Evolutionary conservation across 768 basidiomycete genomes (phyloP), one percentile per base, ranked within the genome.

Genomic region (Amanita fuliginea): DNA sequence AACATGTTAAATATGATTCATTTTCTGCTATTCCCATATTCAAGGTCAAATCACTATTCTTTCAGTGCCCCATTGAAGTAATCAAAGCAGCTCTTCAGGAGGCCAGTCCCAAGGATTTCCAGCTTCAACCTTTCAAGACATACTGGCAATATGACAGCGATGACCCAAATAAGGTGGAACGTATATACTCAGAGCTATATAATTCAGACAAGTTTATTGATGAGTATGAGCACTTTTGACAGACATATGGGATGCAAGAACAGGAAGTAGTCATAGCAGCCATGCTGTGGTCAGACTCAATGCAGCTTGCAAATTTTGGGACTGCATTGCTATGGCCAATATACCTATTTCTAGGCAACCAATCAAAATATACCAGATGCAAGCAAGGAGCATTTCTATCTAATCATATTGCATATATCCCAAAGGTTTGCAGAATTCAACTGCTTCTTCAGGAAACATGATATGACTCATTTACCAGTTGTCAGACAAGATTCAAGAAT

Each of bases 341-440:
- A 2, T 44, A 44, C 9, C 9, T 44, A 0, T 28, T 21, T n/a
- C 42, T 44, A 2, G 42, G 42, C 5, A 44, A 44, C 9, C 42
- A 13, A 28, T 21, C 42, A 44, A 44, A 44, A 37, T 26, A 28
- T 9, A 13, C 6, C 35, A 41, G 19, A 48, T 55, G 18, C 46
- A 54, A 8, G 16, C 52, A 1, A 51, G 39, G 14, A 50, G 47
- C 34, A 33, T 45, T 24, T 33, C 46, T 6, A 14, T 51, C 24
- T 1, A 51, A 54, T 37, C 70, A 71, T 49, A 8, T 73, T 3
- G 72, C 68, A 7, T 74, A 73, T 55, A 63, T 76, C 21, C 71
- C 70, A 0, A 57, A 60, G 10, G 70, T 73, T 52, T 47, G 54
- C 58, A 4, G 36, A 33, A 33, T 18, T 18, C 11, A 4, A 41